phyloP scores from a whole-genome alignment of 1,284 basidiomycete species.

The Fistulina hepatica region DNA sequence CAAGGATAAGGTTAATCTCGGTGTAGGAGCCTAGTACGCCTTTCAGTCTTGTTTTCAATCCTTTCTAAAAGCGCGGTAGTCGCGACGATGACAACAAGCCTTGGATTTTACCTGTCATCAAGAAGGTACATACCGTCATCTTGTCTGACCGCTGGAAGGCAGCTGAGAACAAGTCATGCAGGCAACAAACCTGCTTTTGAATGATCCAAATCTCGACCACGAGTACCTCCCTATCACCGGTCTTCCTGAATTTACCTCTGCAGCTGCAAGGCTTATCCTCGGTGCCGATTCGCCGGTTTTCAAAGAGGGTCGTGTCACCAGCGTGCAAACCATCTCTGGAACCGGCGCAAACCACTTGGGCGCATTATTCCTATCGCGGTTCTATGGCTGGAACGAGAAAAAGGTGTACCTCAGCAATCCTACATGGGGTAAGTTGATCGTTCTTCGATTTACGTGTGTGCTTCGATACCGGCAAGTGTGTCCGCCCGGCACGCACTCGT shows the following conservation, averaged over 20 bases:
- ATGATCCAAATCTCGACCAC: slow-evolving; percentile 72
- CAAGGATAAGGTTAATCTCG: slow-evolving; percentile 84
- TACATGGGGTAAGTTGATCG: slow-evolving; percentile 71
- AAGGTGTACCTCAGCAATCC: slow-evolving; percentile 80
- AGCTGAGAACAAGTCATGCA: no score
- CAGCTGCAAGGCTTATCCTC: slow-evolving; percentile 76
- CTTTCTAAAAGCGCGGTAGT: no score
- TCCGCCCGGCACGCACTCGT: no score
- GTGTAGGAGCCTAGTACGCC: slow-evolving; percentile 89
- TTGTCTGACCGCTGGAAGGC: no score
- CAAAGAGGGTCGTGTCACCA: slow-evolving; percentile 57
- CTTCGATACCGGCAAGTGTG: no score
- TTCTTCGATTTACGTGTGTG: slow-evolving; percentile 5
- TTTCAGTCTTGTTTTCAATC: no score
- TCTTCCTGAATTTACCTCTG: slow-evolving; percentile 68
- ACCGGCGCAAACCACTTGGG: slow-evolving; percentile 95
- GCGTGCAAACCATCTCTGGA: slow-evolving; percentile 88
- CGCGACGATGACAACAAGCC: slow-evolving; percentile 78
- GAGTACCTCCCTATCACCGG: slow-evolving; percentile 93
- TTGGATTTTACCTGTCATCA: slow-evolving; percentile 88
- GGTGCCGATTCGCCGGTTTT: slow-evolving; percentile 67
- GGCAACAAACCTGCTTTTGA: slow-evolving; percentile 67
- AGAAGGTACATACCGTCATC: slow-evolving; percentile 46
- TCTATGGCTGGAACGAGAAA: slow-evolving; percentile 67
- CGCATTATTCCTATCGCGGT: slow-evolving; percentile 78